phyloP scores from a whole-genome alignment of 495 filamentous ascomycete species.

The Immersiella caudata region DNA sequence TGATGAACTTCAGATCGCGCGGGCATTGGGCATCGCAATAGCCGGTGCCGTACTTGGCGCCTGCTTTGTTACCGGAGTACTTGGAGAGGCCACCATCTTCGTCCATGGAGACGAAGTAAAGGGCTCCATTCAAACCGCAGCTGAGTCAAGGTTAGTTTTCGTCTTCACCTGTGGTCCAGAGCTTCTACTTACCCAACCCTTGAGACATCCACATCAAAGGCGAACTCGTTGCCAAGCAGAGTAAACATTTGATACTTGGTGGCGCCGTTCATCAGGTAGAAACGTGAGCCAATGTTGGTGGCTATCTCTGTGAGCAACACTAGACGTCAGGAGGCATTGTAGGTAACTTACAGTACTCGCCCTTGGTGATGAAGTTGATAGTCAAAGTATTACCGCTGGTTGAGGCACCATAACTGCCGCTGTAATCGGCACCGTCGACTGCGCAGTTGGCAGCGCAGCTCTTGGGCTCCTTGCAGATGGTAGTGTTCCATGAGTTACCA shows the following conservation, averaged over 20 bases:
- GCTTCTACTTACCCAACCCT: conserved; percentile 31
- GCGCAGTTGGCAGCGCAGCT: conserved; percentile 49
- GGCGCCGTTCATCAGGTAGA: conserved; percentile 56
- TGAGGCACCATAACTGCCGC: conserved; percentile 48
- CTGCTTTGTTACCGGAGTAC: conserved; percentile 58
- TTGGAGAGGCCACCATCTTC: conserved; percentile 56
- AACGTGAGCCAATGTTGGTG: conserved; percentile 54
- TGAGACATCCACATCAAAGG: conserved; percentile 60
- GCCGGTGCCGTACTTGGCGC: conserved; percentile 60
- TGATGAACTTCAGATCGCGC: conserved; percentile 56
- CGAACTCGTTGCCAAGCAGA: conserved; percentile 57
- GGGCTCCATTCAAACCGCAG: conserved; percentile 62
- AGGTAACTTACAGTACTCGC: conserved; percentile 40
- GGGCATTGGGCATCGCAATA: conserved; percentile 65
- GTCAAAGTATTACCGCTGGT: conserved; percentile 49
- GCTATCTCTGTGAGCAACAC: conserved; percentile 14
- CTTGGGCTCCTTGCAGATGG: conserved; percentile 44
- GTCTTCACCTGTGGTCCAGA: background rate
- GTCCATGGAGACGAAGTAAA: conserved; percentile 64
- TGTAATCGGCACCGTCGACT: conserved; percentile 51
- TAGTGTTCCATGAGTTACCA: conserved; percentile 49
- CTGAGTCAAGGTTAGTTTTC: conserved; percentile 4
- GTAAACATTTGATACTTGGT: conserved; percentile 59
- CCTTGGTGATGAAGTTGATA: conserved; percentile 58
- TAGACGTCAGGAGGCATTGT: background rate